Conservation (phyloP, 2,329 filamentous ascomycete genomes). For the Colletotrichum truncatum region DNA sequence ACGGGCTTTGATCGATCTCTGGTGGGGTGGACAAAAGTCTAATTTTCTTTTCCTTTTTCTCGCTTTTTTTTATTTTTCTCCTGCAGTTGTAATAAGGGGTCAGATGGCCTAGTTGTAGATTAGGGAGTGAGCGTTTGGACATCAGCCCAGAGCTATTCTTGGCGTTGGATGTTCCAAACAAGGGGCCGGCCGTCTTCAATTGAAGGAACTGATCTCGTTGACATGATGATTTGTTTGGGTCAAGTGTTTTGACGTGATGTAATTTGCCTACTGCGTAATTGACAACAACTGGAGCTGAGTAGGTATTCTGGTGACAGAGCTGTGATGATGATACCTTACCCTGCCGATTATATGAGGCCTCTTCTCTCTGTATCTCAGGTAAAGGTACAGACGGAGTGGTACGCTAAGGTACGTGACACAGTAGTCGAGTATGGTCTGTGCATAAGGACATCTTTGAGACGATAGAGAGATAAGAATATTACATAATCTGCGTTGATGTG, state of each 20-base stretch:
- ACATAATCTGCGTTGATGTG: conserved; percentile 16
- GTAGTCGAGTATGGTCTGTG: no score
- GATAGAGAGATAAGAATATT: conserved; percentile 1
- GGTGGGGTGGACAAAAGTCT: conserved; percentile 14
- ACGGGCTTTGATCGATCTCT: conserved; percentile 13
- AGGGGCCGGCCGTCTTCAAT: background rate
- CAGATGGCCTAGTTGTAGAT: conserved; percentile 4
- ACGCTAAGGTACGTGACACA: no score
- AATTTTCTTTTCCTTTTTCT: conserved; percentile 1
- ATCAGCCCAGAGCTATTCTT: conserved; percentile 11
- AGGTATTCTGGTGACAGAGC: no score
- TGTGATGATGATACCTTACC: no score
- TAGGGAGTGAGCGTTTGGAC: conserved; percentile 11
- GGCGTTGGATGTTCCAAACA: conserved; percentile 10
- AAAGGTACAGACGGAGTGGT: no score
- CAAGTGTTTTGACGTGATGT: no score
- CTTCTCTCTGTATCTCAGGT: no score
- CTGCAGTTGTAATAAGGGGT: conserved; percentile 8
- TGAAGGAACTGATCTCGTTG: background rate
- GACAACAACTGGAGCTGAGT: no score
- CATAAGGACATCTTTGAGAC: no score
- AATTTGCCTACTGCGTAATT: no score
- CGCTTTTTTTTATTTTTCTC: background rate
- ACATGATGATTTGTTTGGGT: no score
- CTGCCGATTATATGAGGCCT: no score